phyloP scores from a whole-genome alignment of 2,329 filamentous ascomycete species.

The Apiospora sp. region DNA sequence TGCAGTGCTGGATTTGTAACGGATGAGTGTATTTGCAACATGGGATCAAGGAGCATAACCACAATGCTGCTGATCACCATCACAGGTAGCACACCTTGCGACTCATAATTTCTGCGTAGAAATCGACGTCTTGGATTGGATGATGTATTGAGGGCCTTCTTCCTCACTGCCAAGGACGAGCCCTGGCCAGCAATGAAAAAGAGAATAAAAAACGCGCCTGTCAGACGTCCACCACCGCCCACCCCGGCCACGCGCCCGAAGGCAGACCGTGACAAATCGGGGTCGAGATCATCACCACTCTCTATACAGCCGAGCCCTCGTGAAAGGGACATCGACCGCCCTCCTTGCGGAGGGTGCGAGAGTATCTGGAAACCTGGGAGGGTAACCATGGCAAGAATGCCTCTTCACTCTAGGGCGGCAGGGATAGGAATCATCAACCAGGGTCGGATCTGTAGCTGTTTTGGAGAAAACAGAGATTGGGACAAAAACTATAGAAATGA shows the following conservation, averaged over 20 bases:
- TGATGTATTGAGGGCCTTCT: slow-evolving; percentile 44
- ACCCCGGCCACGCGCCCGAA: slow-evolving; percentile 80
- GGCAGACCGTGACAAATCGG: slow-evolving; percentile 67
- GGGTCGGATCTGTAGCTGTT: slow-evolving; percentile 93
- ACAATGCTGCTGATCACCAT: too few relatives aligned
- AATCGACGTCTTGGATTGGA: too few relatives aligned
- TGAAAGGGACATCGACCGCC: slow-evolving; percentile 52
- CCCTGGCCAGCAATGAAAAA: slow-evolving; percentile 65
- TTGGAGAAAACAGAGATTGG: slow-evolving; percentile 88
- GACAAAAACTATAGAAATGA: slow-evolving; percentile 98
- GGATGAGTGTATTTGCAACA: too few relatives aligned
- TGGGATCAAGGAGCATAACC: too few relatives aligned
- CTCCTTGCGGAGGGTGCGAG: slow-evolving; percentile 68
- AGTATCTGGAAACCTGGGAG: slow-evolving; percentile 43
- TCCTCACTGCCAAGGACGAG: slow-evolving; percentile 59
- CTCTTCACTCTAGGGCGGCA: slow-evolving; percentile 88
- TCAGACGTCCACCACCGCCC: slow-evolving; percentile 91
- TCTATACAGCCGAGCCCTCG: slow-evolving; percentile 69
- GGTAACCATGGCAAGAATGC: slow-evolving; percentile 53
- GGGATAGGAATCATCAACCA: slow-evolving; percentile 94
- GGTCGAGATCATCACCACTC: slow-evolving; percentile 96
- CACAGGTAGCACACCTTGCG: too few relatives aligned
- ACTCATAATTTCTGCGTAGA: too few relatives aligned
- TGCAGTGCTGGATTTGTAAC: too few relatives aligned
- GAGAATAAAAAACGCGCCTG: slow-evolving; percentile 64